Conservation (phyloP, 805 yeast genomes). For the Saccharomyces eubayanus region DNA sequence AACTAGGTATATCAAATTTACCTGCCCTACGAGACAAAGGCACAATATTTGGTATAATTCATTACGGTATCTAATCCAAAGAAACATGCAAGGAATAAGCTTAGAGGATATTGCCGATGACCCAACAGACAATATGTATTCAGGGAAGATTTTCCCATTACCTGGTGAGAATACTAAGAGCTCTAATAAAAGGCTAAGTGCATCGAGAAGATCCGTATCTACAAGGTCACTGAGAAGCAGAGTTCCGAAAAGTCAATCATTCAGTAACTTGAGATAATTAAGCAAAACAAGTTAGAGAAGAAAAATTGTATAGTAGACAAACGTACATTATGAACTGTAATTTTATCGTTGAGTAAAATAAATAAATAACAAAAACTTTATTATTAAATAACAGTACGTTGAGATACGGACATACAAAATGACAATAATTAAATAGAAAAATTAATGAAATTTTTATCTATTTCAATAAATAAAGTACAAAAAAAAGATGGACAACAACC, state of each 20-base stretch:
- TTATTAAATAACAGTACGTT: neutral
- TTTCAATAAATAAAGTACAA: neutral
- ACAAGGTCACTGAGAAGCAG: constrained; percentile 2
- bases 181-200: constrained; percentile 12
- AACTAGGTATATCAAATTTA: constrained; percentile 59
- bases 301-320: neutral
- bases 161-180: constrained; percentile 16
- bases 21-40: constrained; percentile 80
- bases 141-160: constrained; percentile 25
- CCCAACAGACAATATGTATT: constrained; percentile 29
- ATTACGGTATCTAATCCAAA: constrained; percentile 60
- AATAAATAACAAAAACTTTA: neutral
- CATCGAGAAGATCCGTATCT: constrained; percentile 8
- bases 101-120: constrained; percentile 39
- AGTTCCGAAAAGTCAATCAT: constrained; percentile 7
- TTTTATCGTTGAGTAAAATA: neutral
- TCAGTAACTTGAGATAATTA: neutral
- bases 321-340: neutral
- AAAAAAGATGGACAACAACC: neutral
- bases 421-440: neutral
- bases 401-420: neutral
- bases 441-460: neutral
- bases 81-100: constrained; percentile 51
- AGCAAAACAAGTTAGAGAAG: neutral
- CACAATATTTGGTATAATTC: constrained; percentile 91